These are phyloP conservation scores for Mycena vulgaris DNA, from an alignment of 768 basidiomycete species.

Conservation along the genomic window DNA sequence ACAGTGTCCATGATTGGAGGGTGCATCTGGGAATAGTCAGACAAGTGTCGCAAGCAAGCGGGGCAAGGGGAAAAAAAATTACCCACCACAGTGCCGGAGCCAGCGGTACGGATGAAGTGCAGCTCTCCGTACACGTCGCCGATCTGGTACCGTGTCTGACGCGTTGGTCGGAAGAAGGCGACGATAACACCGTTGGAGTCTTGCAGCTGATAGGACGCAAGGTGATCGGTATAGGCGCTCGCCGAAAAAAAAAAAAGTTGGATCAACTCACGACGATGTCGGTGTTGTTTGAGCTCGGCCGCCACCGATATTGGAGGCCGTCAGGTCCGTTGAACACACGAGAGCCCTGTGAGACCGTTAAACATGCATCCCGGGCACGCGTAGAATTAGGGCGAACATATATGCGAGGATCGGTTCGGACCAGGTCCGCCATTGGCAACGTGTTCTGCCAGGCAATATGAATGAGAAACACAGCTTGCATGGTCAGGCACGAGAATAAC, in stretches of 20 bases:
- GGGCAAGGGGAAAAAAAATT: conserved; percentile 17
- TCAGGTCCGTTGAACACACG: conserved; percentile 88
- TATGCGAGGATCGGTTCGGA: conserved; percentile 75
- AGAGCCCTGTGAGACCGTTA: conserved; percentile 60
- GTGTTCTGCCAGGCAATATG: conserved; percentile 67
- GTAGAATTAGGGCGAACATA: conserved; percentile 59
- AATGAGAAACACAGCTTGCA: conserved; percentile 41
- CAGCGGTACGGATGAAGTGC: conserved; percentile 85
- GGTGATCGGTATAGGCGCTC: conserved; percentile 36
- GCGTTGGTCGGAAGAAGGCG: conserved; percentile 85
- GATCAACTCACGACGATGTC: conserved; percentile 71
- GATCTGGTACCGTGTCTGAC: conserved; percentile 85
- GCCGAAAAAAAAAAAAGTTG: conserved; percentile 33
- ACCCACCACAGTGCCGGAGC: conserved; percentile 86
- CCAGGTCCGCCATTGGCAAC: conserved; percentile 87
- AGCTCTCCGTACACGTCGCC: conserved; percentile 91
- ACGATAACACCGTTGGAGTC: conserved; percentile 79
- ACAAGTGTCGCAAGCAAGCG: conserved; percentile 18
- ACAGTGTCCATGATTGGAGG: conserved; percentile 94
- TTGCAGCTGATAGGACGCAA: conserved; percentile 68
- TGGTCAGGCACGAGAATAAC: conserved; percentile 35
- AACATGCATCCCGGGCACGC: conserved; percentile 13
- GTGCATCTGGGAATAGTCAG: conserved; percentile 70
- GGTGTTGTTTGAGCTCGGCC: conserved; percentile 70
- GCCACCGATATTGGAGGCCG: conserved; percentile 86